Conservation (phyloP, 257 asterid species). For the Datura wrightii region DNA sequence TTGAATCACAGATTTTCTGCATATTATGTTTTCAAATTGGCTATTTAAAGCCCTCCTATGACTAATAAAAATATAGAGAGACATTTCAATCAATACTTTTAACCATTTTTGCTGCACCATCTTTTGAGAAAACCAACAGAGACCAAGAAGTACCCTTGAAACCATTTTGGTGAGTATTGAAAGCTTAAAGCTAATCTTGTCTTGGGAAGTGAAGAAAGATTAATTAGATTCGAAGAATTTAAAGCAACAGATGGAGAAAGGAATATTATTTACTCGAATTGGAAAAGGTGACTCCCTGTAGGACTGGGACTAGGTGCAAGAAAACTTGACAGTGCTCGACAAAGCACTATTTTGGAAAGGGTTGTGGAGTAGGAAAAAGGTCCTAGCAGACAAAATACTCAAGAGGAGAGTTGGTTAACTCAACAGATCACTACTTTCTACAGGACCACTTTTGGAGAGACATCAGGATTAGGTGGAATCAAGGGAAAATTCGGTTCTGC, state of each 20-base stretch:
- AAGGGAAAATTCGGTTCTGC: not conserved
- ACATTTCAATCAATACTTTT: too few relatives aligned
- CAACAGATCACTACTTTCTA: constrained; percentile 26
- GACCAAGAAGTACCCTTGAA: constrained; percentile 11
- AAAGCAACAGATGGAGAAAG: constrained; percentile 21
- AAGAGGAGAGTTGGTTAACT: not conserved
- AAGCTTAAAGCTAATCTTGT: not conserved
- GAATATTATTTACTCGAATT: not conserved
- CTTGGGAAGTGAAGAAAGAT: not conserved
- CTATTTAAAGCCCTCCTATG: too few relatives aligned
- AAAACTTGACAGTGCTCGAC: not conserved
- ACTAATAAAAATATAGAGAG: too few relatives aligned
- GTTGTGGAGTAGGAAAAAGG: constrained; percentile 23
- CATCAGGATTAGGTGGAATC: constrained; percentile 11
- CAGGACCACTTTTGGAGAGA: not conserved
- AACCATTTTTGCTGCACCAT: too few relatives aligned
- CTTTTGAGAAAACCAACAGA: too few relatives aligned
- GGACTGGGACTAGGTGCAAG: constrained; percentile 1
- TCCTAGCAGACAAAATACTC: not conserved
- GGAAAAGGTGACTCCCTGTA: constrained; percentile 22
- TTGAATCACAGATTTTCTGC: too few relatives aligned
- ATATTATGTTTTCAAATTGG: too few relatives aligned
- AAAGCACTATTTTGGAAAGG: constrained; percentile 18
- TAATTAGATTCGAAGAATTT: not conserved
- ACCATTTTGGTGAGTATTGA: constrained; percentile 15